These are phyloP conservation scores for Cercospora berteroae DNA, from an alignment of 2,329 filamentous ascomycete species.

Conservation along the genomic window DNA sequence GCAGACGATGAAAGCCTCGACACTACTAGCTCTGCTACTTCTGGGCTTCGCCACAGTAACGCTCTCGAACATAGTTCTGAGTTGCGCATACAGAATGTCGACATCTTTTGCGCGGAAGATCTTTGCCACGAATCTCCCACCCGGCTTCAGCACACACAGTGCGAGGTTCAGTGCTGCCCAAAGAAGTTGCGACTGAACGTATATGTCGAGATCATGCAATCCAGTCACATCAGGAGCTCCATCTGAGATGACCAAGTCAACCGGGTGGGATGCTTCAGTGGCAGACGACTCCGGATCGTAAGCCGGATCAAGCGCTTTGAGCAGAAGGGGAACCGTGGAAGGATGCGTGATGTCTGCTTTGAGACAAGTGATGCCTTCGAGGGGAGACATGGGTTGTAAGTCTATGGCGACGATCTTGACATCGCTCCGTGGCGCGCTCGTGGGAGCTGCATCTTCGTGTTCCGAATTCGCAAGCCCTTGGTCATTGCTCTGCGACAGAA, in stretches of 20 bases:
- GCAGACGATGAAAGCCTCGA: slow-evolving; percentile 96
- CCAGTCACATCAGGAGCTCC: slow-evolving; percentile 96
- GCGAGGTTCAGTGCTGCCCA: slow-evolving; percentile 93
- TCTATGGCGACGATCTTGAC: slow-evolving; percentile 97
- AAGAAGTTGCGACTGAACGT: slow-evolving; percentile 92
- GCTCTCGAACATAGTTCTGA: slow-evolving; percentile 83
- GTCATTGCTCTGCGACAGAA: slow-evolving; percentile 24
- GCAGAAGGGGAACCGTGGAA: slow-evolving; percentile 83
- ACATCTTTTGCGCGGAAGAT: slow-evolving; percentile 94
- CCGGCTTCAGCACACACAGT: slow-evolving; percentile 85
- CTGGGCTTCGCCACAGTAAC: slow-evolving; percentile 92
- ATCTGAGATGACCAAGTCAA: slow-evolving; percentile 92
- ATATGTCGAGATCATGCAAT: slow-evolving; percentile 95
- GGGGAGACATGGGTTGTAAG: slow-evolving; percentile 88
- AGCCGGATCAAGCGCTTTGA: slow-evolving; percentile 77
- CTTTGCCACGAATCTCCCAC: slow-evolving; percentile 96
- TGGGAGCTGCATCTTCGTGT: background rate
- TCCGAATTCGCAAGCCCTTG: background rate
- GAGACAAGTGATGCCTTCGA: slow-evolving; percentile 87
- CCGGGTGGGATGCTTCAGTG: slow-evolving; percentile 63
- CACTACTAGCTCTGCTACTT: slow-evolving; percentile 90
- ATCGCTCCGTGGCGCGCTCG: slow-evolving; percentile 40
- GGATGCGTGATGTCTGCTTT: slow-evolving; percentile 97
- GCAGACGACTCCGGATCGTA: slow-evolving; percentile 39
- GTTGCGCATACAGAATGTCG: slow-evolving; percentile 90